Evolutionary conservation across 169 alveolate species (phyloP), one percentile per base, ranked within the genome.

Genomic region (Perkinsus olseni): DNA sequence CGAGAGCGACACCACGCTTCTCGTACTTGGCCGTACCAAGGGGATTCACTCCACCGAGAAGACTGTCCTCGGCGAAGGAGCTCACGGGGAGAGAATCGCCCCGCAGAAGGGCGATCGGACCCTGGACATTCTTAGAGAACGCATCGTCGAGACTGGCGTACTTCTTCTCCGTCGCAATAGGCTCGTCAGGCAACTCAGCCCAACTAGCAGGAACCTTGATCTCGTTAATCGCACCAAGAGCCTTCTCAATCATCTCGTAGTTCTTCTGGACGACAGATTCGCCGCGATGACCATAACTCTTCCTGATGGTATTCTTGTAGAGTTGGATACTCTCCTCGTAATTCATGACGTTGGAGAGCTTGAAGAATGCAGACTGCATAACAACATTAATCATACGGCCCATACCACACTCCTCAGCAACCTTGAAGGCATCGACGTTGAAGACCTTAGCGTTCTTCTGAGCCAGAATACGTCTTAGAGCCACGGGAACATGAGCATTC

Each of bases 61-160:
- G 91, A 34, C 31, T 13, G 20, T 74, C 40, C 20, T 94, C 95
- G 13, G 96, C 95, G 74, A 95, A 95, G 82, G 93, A 92, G 82
- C 95, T 92, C 38, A 95, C 96, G 0, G 96, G 96, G 74, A 95
- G 92, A n/a, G 93, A 74, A 20, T 94, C 95, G 39, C 96, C 96
- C 13, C 93, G 93, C 0, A 95, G 94, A 31, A 92, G 62, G 91
- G 94, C 94, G 34, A 93, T 94, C 38, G 95, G 96, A 38, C n/a
- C 92, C 39, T 93, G 51, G 0, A 93, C 91, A 40, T 93, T 91
- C 24, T 40, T 38, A 20, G 92, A 91, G 40, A 94, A 94, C 20
- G 93, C 92, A 8, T 74, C 48, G 11, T 91, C 91, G 10, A 34
- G 92, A 51, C 91, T 94, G 91, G 91, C 93, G 74, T 28, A 94